Base-by-base conservation (phyloP, 441 rosid species). In the Melastoma candidum region DNA sequence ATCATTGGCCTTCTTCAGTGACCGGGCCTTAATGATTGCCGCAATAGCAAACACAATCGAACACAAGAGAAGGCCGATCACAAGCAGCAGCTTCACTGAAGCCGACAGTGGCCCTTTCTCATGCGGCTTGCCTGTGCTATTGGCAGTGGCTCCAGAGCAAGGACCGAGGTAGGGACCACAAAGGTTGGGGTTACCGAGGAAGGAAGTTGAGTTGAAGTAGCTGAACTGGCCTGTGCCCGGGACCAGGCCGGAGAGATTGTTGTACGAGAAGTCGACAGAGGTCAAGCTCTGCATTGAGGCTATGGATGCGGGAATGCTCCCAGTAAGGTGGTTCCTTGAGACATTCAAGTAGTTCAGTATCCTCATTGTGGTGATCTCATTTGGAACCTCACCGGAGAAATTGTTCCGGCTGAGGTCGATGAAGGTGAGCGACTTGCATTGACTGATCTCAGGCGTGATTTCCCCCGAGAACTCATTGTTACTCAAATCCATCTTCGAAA, bases 151-250 rank as follows among this genome's bases (percentile, higher is more conserved):
- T 50, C 68, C 82, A 65, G 83, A 83, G 61, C 98, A 92, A 47
- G 87, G 84, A 36, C 94, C 89, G 62, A 92, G 72, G 63, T 83
- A 85, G 41, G 98, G 90, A 12, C 98, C 98, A 54, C 98, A 92
- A 12, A 92, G 94, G 49, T 72, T 78, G 45, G 89, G 75, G 69
- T 92, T 92, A 11, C 96, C 95, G 32, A 87, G 60, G 63, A 92
- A 92, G 3, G 98, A 92, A 53, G 98, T 92, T 78, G 79, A 92
- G 66, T 92, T 92, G 46, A 92, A 92, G 76, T 85, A 92, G 66
- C 98, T 83, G 61, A 92, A 92, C 57, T 92, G 96, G 53, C 98
- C 96, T 12, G 83, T 79, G 2, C 84, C 85, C 9, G 98, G 98
- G 63, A 92, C 98, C 56, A 92, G 74, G 58, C 98, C 98, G 52